phyloP scores from a whole-genome alignment of 306 rosid genomes.

The Fragaria vesca region DNA sequence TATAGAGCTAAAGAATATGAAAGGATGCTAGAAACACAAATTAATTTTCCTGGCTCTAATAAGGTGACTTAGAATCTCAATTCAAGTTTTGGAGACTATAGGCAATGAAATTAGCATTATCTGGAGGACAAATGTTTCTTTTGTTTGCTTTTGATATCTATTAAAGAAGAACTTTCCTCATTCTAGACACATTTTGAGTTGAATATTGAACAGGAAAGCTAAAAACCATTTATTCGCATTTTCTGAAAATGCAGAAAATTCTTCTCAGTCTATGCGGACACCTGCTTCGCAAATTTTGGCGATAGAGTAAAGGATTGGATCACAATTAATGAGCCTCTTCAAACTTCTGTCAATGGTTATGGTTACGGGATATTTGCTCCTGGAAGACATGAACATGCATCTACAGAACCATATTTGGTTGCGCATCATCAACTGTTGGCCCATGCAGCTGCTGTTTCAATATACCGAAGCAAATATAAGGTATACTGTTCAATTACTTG shows the following conservation, averaged over 20 bases:
- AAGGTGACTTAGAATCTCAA: neutral
- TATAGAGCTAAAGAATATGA: neutral
- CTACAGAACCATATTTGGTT: conserved; percentile 67
- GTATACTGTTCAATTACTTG: conserved; percentile 31
- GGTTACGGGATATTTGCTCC: conserved; percentile 66
- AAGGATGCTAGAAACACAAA: neutral
- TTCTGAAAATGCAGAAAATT: conserved; percentile 57
- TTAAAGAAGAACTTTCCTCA: neutral
- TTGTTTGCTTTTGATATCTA: neutral
- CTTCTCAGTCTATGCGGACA: conserved; percentile 73
- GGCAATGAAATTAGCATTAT: neutral
- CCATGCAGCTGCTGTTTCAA: conserved; percentile 75
- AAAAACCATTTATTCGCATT: neutral
- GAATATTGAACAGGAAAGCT: neutral
- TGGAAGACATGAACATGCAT: conserved; percentile 62
- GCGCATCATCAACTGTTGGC: conserved; percentile 89
- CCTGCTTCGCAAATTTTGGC: conserved; percentile 88
- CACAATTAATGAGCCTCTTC: conserved; percentile 86
- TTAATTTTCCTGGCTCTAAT: neutral
- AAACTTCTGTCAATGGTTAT: conserved; percentile 79
- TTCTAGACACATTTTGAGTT: neutral
- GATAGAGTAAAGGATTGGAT: conserved; percentile 94
- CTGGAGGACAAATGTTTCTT: neutral
- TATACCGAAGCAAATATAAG: conserved; percentile 80
- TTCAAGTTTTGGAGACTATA: neutral